Evolutionary conservation across 225 moss, liverwort and hornwort species (phyloP), one percentile per base, ranked within the genome.

Genomic region (Climacium dendroides): DNA sequence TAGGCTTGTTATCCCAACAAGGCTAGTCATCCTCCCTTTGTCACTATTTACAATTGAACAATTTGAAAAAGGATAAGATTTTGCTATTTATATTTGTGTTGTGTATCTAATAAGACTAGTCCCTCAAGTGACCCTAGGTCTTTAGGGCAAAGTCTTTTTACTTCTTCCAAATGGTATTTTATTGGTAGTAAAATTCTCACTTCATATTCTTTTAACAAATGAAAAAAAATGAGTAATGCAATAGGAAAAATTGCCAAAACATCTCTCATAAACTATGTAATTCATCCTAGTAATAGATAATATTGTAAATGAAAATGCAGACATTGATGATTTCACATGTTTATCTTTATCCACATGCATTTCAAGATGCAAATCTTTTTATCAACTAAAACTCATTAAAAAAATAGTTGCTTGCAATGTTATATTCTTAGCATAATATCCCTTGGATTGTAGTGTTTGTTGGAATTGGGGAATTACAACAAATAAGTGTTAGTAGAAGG

Each of bases 401-500:
- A 23, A 59, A 30, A 29, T 7, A 61, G 15, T 61, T 30, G 7
- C 61, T 29, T 61, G 15, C 15, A 15, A 62, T 0, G 15, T 2
- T 30, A 30, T 15, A 62, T 62, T 15, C 7, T 62, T 62, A 30
- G 30, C 30, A 15, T 13, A 3, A 62, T 30, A 8, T 30, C 1
- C 7, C 3, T 30, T 63, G 5, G 9, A 63, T 1, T 64, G 1
- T 8, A 64, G 19, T 64, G 17, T 64, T 34, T 64, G 6, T 34
- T 37, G 23, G 7, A 37, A 37, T 37, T 37, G 37, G 12, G 0
- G 11, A 67, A 67, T n/a, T 22, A 20, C 4, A 0, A 66, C 1
- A 11, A n/a, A 37, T n/a, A 22, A 66, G 0, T 66, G 1, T 0
- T 0, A 0, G 4, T 23, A 37, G 13, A 67, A 13, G 23, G 67